Evolutionary conservation across 306 rosid species (phyloP).

Genomic region (Arachis stenosperma): DNA sequence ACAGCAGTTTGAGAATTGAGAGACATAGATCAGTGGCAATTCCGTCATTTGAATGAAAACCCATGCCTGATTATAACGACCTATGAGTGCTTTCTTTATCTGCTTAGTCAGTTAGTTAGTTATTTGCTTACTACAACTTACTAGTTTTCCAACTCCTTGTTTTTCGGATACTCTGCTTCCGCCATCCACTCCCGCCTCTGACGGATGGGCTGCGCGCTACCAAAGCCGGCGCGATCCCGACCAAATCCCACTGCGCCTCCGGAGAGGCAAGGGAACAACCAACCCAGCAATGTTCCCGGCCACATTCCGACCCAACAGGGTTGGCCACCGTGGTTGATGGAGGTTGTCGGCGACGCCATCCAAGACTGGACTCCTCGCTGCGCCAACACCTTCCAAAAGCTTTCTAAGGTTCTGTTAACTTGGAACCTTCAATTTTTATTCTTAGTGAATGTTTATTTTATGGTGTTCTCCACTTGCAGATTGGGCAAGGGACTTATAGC

Average conservation of each 20-base stretch:
- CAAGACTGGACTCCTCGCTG: conserved; percentile 89
- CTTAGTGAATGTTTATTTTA: not conserved
- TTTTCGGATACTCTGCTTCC: conserved; percentile 26
- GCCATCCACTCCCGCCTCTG: conserved; percentile 31
- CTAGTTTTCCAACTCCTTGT: conserved; percentile 30
- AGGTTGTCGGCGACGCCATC: conserved; percentile 82
- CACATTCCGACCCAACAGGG: conserved; percentile 50
- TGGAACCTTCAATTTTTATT: not conserved
- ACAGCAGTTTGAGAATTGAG: not conserved
- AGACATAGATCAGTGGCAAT: conserved; percentile 43
- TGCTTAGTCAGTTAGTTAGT: not conserved
- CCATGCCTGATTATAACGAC: conserved; percentile 5
- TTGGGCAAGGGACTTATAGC: conserved; percentile 96
- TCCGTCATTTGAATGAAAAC: conserved; percentile 34
- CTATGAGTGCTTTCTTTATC: not conserved
- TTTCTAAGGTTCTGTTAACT: conserved; percentile 58
- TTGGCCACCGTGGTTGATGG: conserved; percentile 86
- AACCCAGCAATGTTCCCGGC: conserved; percentile 41
- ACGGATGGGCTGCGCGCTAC: conserved; percentile 78
- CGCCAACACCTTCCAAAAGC: conserved; percentile 87
- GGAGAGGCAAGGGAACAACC: conserved; percentile 38
- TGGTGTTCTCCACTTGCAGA: conserved; percentile 46
- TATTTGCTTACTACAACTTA: too few relatives aligned
- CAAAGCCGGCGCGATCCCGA: conserved; percentile 39
- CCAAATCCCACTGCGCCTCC: conserved; percentile 31